Base-by-base conservation (phyloP, 192 early-diverging fungal genomes). In the Dissophora ornata region DNA sequence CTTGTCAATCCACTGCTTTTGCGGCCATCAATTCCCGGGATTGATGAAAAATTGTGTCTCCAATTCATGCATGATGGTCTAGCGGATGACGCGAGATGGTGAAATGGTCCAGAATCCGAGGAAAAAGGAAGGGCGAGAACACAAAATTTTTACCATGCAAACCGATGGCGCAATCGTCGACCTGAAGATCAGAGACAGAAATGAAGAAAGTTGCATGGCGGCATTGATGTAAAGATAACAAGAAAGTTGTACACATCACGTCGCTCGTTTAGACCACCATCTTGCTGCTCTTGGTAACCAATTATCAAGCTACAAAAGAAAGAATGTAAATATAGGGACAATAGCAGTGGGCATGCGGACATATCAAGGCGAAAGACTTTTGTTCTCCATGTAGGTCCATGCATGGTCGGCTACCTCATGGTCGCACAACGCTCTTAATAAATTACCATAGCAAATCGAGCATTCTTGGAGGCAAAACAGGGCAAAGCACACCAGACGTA, bases 81-180 rank as follows among this genome's bases (percentile, higher is more conserved):
- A 54, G 36, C 34, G 19, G 7, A 74, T 74, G 70, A 74, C 70
- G 70, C 55, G 53, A 65, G 70, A 74, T 74, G 70, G 47, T 74
- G 70, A 51, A 8, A 57, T 22, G 60, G 45, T n/a, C 25, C 41
- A 57, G 47, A 63, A 62, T 24, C 50, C 22, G 44, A 44, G 24
- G 26, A 55, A 29, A 9, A 13, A 38, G 36, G 36, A 38, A 13
- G 36, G 36, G 36, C n/a, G n/a, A 24, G 8, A 29, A 45, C 36
- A 26, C 26, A 26, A 8, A 8, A 26, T 24, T 29, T 57, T 38
- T 21, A 41, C 7, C 9, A 52, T 18, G 54, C 34, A 21, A 12
- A n/a, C 45, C 13, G 36, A 30, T 56, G 65, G 55, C 55, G 65
- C 44, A 32, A 67, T 50, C 46, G 15, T 36, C 30, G 26, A 10